Base-by-base conservation (phyloP, 1,139 yeast species). In the Blastobotrys illinoisensis region DNA sequence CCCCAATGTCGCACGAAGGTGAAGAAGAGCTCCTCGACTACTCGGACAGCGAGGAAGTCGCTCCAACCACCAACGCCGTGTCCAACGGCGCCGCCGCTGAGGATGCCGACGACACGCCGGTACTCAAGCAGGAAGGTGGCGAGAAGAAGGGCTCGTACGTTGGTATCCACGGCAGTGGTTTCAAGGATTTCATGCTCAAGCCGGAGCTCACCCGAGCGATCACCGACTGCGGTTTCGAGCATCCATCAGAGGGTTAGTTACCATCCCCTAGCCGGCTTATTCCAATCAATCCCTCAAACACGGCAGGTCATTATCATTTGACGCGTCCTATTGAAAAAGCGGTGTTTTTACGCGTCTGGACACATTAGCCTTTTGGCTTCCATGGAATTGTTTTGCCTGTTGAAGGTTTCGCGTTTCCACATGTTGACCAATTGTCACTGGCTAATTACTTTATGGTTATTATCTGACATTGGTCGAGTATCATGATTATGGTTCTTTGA, bases 181-280 rank as follows among this genome's bases (percentile, higher is more conserved):
- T 93, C 84, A 89, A 96, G 77, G 99, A 93, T 76, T 93, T 93
- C 76, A 79, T 93, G 69, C 81, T 93, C 74, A 93, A 93, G 78
- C 97, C 98, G 24, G 99, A 93, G 75, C 81, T 93, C 66, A 81
- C 93, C 67, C 86, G 99, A 76, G 99, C 99, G 62, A 93, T 93
- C 71, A 96, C 93, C 65, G 99, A 93, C 76, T 90, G 97, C 79
- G 99, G 99, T 80, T 93, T 93, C 71, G 99, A 93, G 79, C 99
- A 93, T 79, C 99, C 99, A 64, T 90, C 97, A 61, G 99, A 93
- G 85, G 95, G 93, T 86, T 76, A 81, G 91, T 85, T 57, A 20
- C 40, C 16, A 45, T 48, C 46, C 46, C 20, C 44, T 16, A 26
- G 5, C 13, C 32, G 32, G 32, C 32, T 26, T 26, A 26, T 9